These are phyloP conservation scores for Boletus rubroflammeus DNA, from an alignment of 768 basidiomycete species.

Conservation along the genomic window DNA sequence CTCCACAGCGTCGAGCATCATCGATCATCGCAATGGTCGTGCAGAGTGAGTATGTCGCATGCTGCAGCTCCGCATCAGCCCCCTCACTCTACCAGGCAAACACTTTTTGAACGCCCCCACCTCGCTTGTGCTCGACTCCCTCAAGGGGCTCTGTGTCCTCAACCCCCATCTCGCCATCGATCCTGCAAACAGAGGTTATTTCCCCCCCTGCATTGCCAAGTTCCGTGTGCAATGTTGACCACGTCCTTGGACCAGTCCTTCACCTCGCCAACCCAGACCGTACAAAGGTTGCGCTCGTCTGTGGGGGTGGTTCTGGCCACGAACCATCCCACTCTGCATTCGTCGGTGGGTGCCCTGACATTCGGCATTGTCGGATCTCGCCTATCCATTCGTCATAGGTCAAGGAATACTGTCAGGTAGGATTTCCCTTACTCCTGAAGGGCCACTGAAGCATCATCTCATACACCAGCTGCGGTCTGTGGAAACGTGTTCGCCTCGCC, in stretches of 20 bases:
- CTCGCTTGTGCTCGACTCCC: constrained; percentile 72
- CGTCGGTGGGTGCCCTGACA: constrained; percentile 55
- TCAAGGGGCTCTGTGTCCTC: constrained; percentile 64
- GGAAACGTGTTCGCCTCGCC: constrained; percentile 92
- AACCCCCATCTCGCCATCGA: constrained; percentile 77
- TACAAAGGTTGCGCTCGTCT: constrained; percentile 71
- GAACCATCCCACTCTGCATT: constrained; percentile 89
- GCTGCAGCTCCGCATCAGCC: too few species aligned
- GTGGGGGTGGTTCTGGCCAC: constrained; percentile 86
- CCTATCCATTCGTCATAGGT: constrained; percentile 37
- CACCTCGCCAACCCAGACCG: constrained; percentile 54
- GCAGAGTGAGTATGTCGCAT: background rate
- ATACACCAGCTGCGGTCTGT: constrained; percentile 64
- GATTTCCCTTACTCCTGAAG: background rate
- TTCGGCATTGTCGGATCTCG: background rate
- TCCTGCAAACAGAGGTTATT: constrained; percentile 62
- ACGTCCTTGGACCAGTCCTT: constrained; percentile 45
- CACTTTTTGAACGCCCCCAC: constrained; percentile 76
- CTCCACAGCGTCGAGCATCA: background rate
- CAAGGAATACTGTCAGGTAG: constrained; percentile 74
- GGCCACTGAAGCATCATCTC: background rate
- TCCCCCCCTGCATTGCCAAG: background rate
- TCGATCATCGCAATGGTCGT: background rate
- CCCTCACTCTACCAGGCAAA: constrained; percentile 37
- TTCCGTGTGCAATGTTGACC: background rate